Evolutionary conservation across 1,284 basidiomycete genomes (phyloP).

Genomic region (Taiwanofungus camphoratus): DNA sequence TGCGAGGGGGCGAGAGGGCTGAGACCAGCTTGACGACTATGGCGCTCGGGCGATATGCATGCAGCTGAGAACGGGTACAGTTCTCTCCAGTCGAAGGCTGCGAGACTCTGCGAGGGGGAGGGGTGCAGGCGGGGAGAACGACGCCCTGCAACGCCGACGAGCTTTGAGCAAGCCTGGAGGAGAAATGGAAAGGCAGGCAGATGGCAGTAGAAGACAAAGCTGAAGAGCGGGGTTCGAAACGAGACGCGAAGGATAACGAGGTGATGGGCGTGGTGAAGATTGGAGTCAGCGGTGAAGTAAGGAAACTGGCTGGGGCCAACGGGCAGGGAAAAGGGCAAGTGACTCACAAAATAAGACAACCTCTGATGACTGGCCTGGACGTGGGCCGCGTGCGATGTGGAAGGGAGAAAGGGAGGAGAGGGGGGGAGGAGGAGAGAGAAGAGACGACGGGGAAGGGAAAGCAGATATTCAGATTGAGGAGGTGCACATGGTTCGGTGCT

Average conservation of each 20-base stretch:
- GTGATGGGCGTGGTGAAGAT: conserved; percentile 12
- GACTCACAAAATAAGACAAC: conserved; percentile 12
- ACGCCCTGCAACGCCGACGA: conserved; percentile 19
- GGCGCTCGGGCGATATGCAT: conserved; percentile 22
- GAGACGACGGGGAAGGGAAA: conserved; percentile 7
- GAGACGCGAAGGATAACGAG: conserved; percentile 17
- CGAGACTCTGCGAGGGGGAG: conserved; percentile 7
- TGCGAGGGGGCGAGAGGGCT: conserved; percentile 19
- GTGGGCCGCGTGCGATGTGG: conserved; percentile 10
- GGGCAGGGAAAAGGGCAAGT: neutral
- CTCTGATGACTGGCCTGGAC: conserved; percentile 13
- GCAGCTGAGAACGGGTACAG: conserved; percentile 20
- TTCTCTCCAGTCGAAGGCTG: conserved; percentile 18
- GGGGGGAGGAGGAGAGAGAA: conserved; percentile 20
- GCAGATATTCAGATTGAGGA: conserved; percentile 13
- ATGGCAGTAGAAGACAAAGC: conserved; percentile 29
- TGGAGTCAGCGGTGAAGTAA: conserved; percentile 5
- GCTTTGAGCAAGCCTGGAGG: conserved; percentile 19
- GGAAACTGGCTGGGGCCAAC: conserved; percentile 8
- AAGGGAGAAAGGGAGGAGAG: conserved; percentile 18
- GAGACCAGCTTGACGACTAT: conserved; percentile 15
- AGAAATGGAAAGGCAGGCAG: conserved; percentile 22
- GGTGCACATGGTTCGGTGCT: conserved; percentile 23
- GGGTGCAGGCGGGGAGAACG: conserved; percentile 9
- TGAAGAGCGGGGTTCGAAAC: conserved; percentile 20